Conservation (phyloP, 306 rosid genomes). For the Glycine soja region DNA sequence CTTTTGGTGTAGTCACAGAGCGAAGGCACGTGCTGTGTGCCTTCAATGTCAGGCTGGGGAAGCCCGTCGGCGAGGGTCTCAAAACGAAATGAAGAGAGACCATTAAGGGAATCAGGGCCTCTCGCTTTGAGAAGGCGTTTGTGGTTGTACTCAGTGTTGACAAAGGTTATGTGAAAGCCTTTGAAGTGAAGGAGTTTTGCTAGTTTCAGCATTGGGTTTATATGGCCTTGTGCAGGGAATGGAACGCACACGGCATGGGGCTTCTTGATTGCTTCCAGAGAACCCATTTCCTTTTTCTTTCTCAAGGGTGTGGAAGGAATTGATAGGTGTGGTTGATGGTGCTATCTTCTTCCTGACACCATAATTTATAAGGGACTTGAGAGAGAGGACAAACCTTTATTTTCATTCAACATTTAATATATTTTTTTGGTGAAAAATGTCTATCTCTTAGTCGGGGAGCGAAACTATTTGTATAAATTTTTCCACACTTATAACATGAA, state of each 20-base stretch:
- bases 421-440: too few relatives aligned
- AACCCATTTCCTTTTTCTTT: conserved; percentile 24
- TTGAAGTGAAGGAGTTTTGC: conserved; percentile 51
- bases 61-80: conserved; percentile 66
- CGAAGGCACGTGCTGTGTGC: conserved; percentile 55
- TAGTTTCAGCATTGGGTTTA: conserved; percentile 55
- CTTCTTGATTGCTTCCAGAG: neutral
- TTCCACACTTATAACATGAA: too few relatives aligned
- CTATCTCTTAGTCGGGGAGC: too few relatives aligned
- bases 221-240: conserved; percentile 57
- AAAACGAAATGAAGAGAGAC: conserved; percentile 46
- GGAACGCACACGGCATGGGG: conserved; percentile 55
- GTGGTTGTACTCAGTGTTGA: conserved; percentile 50
- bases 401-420: too few relatives aligned
- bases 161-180: conserved; percentile 54
- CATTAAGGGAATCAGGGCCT: conserved; percentile 42
- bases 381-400: too few relatives aligned
- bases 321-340: too few relatives aligned
- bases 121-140: conserved; percentile 51
- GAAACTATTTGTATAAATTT: too few relatives aligned
- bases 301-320: too few relatives aligned
- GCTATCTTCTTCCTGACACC: neutral
- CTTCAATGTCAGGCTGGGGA: conserved; percentile 54
- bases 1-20: conserved; percentile 42
- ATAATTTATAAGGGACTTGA: too few relatives aligned